phyloP scores from a whole-genome alignment of 345 rosid genomes.

The Cardamine chenopodiifolia region DNA sequence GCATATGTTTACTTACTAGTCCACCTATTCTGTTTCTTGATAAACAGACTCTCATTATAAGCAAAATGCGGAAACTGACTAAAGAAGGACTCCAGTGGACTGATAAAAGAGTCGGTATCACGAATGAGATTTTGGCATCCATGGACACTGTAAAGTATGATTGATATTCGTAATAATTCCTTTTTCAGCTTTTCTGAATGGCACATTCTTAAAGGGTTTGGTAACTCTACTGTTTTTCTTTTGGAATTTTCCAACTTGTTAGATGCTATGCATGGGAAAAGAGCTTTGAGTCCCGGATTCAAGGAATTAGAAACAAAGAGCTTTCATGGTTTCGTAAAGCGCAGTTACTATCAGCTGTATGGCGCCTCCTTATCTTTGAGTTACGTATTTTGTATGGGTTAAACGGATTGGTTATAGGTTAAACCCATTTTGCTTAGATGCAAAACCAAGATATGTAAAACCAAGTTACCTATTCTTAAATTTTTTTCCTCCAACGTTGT shows the following conservation, averaged over 20 bases:
- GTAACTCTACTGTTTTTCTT: not conserved
- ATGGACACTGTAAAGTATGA: constrained; percentile 97
- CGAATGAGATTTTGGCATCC: constrained; percentile 89
- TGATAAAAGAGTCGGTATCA: constrained; percentile 88
- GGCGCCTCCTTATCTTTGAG: too few relatives aligned
- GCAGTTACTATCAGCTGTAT: constrained; percentile 79
- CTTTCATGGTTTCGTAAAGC: constrained; percentile 91
- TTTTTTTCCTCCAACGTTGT: constrained; percentile 26
- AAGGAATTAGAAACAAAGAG: constrained; percentile 70
- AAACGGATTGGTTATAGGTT: too few relatives aligned
- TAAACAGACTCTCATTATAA: constrained; percentile 70
- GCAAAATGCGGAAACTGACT: constrained; percentile 85
- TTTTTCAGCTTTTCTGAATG: constrained; percentile 14
- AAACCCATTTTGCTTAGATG: not conserved
- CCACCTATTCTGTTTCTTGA: constrained; percentile 22
- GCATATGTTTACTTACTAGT: constrained; percentile 22
- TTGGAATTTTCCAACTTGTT: constrained; percentile 24
- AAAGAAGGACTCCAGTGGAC: constrained; percentile 95
- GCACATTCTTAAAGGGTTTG: too few relatives aligned
- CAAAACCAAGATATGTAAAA: too few relatives aligned
- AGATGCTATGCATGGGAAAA: constrained; percentile 98
- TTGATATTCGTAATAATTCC: constrained; percentile 12
- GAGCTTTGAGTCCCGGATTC: constrained; percentile 81
- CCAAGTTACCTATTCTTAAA: too few relatives aligned
- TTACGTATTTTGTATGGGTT: too few relatives aligned